Base-by-base conservation (phyloP, 1,284 basidiomycete species). In the Vanrija sp. region DNA sequence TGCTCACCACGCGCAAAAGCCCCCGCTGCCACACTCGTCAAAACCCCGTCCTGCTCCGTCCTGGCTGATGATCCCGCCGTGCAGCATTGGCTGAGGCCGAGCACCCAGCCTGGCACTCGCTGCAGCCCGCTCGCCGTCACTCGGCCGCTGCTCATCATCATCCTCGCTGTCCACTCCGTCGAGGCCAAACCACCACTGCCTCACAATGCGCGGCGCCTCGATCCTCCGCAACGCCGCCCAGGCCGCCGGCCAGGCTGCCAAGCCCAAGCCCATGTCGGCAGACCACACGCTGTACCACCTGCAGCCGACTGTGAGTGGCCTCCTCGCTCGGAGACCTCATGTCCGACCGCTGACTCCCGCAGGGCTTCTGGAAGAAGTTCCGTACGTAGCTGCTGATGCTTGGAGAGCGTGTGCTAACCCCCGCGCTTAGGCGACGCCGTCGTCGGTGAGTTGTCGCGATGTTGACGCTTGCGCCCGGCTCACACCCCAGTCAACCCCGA, bases 321-420 rank as follows among this genome's bases (percentile, higher is more conserved):
- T 19, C 18, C 15, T n/a, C 20, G 1, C 19, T 19, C 19, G 25
- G 6, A 24, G 39, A 15, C 18, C 20, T 8, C 20, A 15, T n/a
- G n/a, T n/a, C n/a, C n/a, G n/a, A n/a, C n/a, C n/a, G 49, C 56
- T 65, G 31, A 64, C 58, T 19, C 24, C 31, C 18, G 9, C 54
- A 75, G 72, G 75, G 90, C 2, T 92, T 94, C 74, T 94, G 90
- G 91, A 94, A 93, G 83, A 90, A 87, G 78, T 89, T 94, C 73
- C 84, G 90, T 91, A 65, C 61, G 88, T 80, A 45, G n/a, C 15
- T n/a, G 43, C 18, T 52, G 42, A 14, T 43, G 31, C 10, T 12
- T 49, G 18, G 8, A 41, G 45, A 44, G 3, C 36, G 22, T 27
- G 51, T 24, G 53, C 41, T 55, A 27, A 44, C 45, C 7, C 31